A percentile compares a stretch with the other conserved stretches of the same genome.
These are phyloP conservation scores for Boletus rufocinnamomeus DNA, from an alignment of 768 basidiomycete species.

Conservation along the genomic window DNA sequence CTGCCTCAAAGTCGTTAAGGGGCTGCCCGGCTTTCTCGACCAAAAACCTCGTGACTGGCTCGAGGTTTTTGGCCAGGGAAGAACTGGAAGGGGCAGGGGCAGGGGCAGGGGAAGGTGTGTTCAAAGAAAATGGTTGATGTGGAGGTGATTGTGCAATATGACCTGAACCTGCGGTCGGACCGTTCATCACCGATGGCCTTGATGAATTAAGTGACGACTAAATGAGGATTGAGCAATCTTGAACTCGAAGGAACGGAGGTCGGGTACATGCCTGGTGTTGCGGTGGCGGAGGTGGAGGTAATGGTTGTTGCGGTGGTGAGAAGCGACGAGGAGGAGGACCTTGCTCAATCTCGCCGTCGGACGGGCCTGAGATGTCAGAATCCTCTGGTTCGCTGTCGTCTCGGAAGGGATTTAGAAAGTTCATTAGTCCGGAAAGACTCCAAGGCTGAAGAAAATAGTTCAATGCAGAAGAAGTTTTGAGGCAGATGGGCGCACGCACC, in stretches of 20 bases:
- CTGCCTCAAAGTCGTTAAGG: constrained; percentile 54
- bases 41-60: constrained; percentile 51
- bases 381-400: constrained; percentile 25
- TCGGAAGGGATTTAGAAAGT: constrained; percentile 51
- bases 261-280: constrained; percentile 31
- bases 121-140: constrained; percentile 21
- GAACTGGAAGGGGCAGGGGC: constrained; percentile 19
- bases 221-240: constrained; percentile 27
- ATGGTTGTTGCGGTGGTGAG: constrained; percentile 26
- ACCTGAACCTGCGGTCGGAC: constrained; percentile 13
- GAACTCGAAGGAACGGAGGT: constrained; percentile 18
- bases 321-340: constrained; percentile 29
- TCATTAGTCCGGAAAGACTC: constrained; percentile 53
- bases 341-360: constrained; percentile 31
- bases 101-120: constrained; percentile 16
- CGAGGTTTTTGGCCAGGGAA: constrained; percentile 45
- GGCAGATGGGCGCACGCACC: constrained; percentile 33
- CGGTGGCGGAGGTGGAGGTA: constrained; percentile 25
- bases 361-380: constrained; percentile 21
- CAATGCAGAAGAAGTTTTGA: constrained; percentile 6
- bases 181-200: constrained; percentile 18
- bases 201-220: constrained; percentile 26
- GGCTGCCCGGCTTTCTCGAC: constrained; percentile 47
- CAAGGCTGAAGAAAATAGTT: constrained; percentile 39
- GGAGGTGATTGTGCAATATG: constrained; percentile 18